Percentiles rank a stretch among this genome's conserved stretches.
Conservation (phyloP, 2,329 filamentous ascomycete genomes). For the Xylariaceae sp. region DNA sequence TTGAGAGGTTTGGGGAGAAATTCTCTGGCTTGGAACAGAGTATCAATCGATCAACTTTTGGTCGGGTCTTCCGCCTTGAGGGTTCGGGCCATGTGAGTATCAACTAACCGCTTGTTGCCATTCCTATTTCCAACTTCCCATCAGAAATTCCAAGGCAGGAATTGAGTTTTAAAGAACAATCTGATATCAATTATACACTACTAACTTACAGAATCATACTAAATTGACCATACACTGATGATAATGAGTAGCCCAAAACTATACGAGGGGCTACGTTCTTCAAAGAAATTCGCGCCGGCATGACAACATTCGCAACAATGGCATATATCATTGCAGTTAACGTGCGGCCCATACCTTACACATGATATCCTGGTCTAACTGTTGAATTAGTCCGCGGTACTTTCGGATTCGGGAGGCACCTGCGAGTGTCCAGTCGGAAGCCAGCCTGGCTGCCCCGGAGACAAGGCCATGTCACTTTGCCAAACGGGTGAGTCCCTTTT, state of each 20-base stretch:
- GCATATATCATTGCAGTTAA: constrained; percentile 78
- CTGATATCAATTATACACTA: background rate
- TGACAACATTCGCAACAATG: constrained; percentile 78
- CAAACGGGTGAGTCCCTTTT: constrained; percentile 38
- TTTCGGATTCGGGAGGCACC: constrained; percentile 70
- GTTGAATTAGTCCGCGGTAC: constrained; percentile 55
- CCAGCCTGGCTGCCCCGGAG: constrained; percentile 43
- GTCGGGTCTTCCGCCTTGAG: constrained; percentile 56
- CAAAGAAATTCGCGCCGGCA: constrained; percentile 69
- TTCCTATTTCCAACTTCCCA: background rate
- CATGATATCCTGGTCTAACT: background rate
- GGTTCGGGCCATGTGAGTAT: constrained; percentile 56
- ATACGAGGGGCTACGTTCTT: constrained; percentile 66
- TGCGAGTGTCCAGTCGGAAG: constrained; percentile 55
- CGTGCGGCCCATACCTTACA: constrained; percentile 33
- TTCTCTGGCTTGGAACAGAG: constrained; percentile 25
- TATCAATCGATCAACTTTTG: constrained; percentile 39
- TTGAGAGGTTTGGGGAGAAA: constrained; percentile 19
- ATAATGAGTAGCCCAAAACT: constrained; percentile 52
- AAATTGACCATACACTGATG: constrained; percentile 13
- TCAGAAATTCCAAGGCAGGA: background rate
- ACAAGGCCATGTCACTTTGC: constrained; percentile 40
- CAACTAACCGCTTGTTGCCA: constrained; percentile 13
- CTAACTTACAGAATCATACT: background rate
- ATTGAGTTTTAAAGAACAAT: background rate